Base-by-base conservation (phyloP, 2,329 filamentous ascomycete species). In the Cordyceps tenuipes region DNA sequence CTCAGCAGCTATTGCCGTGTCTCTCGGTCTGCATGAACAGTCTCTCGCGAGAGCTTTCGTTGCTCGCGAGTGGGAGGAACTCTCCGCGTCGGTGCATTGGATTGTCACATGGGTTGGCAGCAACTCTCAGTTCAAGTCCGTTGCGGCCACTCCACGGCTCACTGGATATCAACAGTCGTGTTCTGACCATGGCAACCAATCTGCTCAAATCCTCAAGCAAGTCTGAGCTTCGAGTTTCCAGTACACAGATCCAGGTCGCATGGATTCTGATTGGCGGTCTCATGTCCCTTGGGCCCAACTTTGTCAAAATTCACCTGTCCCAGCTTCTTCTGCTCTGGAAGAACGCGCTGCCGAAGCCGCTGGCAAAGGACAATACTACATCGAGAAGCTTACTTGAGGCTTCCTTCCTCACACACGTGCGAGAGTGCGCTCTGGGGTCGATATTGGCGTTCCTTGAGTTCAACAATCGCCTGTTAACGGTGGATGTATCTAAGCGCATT, bases 1-100 rank as follows among this genome's bases (percentile, higher is more conserved):
- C 94, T 5, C 90, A 96, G 66, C 93, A 97, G 69, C 82, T 99
- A 6, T 77, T 97, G 5, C 90, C 91, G 3, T 94, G 91, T 64
- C 85, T 97, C 19, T 96, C 93, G 0, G 90, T 97, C 50, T 97
- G 92, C 72, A 92, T 97, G 88, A 97, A 97, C 72, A 97, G 91
- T 70, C 82, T 99, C 62, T 90, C 86, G 63, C 82, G 94, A 63
- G 94, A 99, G 69, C 80, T 99, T 31, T 86, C 86, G 31, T 81
- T 94, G 48, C 81, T 97, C 7, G 83, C 82, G 15, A 85, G 86
- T 0, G 88, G 86, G 7, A 82, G 91, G 57, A 89, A 91, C 68
- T 91, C 90, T 1, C 87, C 90, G 19, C 83, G 91, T 61, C 83
- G 89, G 67, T 97, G 93, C 71, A 82, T 96, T 36, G 94, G 93